phyloP scores from a whole-genome alignment of 176 grass and related monocot genomes.

The Pontederia paniculata region DNA sequence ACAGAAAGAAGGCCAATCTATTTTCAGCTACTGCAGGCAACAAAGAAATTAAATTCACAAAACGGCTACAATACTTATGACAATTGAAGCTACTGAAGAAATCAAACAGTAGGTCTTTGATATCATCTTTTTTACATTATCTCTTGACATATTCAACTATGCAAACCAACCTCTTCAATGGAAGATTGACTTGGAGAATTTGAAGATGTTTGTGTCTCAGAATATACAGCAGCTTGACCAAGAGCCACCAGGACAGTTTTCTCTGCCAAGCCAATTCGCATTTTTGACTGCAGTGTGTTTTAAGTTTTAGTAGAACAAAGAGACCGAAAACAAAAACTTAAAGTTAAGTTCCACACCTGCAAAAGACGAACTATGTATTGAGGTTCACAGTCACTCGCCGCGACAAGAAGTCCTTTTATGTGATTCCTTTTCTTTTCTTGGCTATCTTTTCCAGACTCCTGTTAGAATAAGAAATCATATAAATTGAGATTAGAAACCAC shows the following conservation, averaged over 20 bases:
- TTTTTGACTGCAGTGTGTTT: slow-evolving; percentile 68
- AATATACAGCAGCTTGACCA: slow-evolving; percentile 76
- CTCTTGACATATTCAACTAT: background rate
- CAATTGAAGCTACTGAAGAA: background rate
- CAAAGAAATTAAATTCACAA: background rate
- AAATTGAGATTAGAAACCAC: background rate
- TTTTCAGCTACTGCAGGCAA: background rate
- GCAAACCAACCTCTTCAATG: slow-evolving; percentile 59
- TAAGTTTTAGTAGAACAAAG: background rate
- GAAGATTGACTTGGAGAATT: slow-evolving; percentile 50
- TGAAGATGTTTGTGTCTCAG: slow-evolving; percentile 24
- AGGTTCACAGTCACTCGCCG: slow-evolving; percentile 88
- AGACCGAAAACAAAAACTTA: slow-evolving; percentile 10
- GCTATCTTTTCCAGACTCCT: slow-evolving; percentile 96
- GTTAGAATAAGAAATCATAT: slow-evolving; percentile 14
- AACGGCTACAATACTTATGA: too few relatives aligned
- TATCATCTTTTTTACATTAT: background rate
- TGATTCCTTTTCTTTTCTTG: slow-evolving; percentile 97
- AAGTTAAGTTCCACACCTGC: slow-evolving; percentile 45
- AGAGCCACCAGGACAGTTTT: slow-evolving; percentile 95
- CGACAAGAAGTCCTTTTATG: slow-evolving; percentile 97
- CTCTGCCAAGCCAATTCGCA: slow-evolving; percentile 95
- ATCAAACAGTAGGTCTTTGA: slow-evolving; percentile 11
- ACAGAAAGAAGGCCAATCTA: background rate
- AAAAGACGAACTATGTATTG: slow-evolving; percentile 92